phyloP scores from a whole-genome alignment of 2,329 filamentous ascomycete genomes.

The Eurotiales sp. region DNA sequence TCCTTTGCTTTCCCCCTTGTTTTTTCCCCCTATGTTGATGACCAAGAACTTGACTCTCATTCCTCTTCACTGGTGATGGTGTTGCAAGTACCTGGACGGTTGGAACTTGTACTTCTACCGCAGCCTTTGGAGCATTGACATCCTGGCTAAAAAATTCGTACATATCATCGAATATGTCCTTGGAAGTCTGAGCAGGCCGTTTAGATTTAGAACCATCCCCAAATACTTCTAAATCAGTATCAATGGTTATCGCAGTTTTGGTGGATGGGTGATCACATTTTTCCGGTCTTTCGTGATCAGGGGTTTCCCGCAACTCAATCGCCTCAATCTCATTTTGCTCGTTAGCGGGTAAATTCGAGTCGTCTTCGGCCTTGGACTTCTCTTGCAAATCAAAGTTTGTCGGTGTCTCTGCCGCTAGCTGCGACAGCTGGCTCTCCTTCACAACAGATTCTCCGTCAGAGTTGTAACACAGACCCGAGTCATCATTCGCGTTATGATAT shows the following conservation, averaged over 20 bases:
- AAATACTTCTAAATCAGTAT: neutral
- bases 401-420: neutral
- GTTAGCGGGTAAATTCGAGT: neutral
- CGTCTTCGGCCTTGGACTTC: neutral
- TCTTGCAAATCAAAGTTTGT: neutral
- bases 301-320: constrained; percentile 5
- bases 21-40: no score
- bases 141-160: constrained; percentile 1
- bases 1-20: no score
- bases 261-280: neutral
- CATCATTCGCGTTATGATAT: neutral
- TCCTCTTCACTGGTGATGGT: constrained; percentile 20
- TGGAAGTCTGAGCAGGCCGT: neutral
- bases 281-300: neutral
- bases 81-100: constrained; percentile 23
- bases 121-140: neutral
- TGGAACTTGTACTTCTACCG: constrained; percentile 19
- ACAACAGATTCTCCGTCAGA: constrained; percentile 1
- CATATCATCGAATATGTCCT: constrained; percentile 9
- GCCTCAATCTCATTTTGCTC: neutral
- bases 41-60: no score
- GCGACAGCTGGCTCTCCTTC: constrained; percentile 7
- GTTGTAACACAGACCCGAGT: neutral
- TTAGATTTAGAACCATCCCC: neutral
- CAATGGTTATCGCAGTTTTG: neutral